These are phyloP conservation scores for Penicillium longicatenatum DNA, from an alignment of 495 filamentous ascomycete species.

Conservation along the genomic window DNA sequence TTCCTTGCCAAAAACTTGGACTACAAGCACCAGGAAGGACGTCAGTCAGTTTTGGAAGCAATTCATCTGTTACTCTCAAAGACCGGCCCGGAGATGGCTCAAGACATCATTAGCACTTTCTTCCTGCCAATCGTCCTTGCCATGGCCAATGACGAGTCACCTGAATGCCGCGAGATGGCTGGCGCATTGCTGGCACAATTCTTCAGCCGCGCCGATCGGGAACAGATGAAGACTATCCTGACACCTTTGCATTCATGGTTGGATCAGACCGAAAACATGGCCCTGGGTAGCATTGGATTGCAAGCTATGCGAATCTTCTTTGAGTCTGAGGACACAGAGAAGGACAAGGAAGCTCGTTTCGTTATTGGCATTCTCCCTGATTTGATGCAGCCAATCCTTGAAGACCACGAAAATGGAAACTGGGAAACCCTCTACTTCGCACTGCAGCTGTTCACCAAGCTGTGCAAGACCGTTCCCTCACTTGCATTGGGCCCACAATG, in stretches of 20 bases:
- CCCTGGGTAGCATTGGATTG: slow-evolving; percentile 70
- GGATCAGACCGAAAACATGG: slow-evolving; percentile 65
- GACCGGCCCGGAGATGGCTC: slow-evolving; percentile 73
- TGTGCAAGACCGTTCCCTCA: slow-evolving; percentile 66
- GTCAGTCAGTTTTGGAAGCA: slow-evolving; percentile 88
- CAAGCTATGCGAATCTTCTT: slow-evolving; percentile 84
- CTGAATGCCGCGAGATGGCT: slow-evolving; percentile 83
- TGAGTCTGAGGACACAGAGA: slow-evolving; percentile 63
- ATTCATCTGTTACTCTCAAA: slow-evolving; percentile 82
- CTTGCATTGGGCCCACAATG: slow-evolving; percentile 58
- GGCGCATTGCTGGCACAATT: slow-evolving; percentile 75
- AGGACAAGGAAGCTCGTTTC: slow-evolving; percentile 61
- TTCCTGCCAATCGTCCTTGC: slow-evolving; percentile 86
- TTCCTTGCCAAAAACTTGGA: slow-evolving; percentile 91
- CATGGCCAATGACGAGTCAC: slow-evolving; percentile 83
- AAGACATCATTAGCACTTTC: slow-evolving; percentile 77
- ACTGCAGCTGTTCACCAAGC: slow-evolving; percentile 65
- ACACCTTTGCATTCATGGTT: slow-evolving; percentile 75
- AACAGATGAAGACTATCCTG: slow-evolving; percentile 67
- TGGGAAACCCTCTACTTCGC: slow-evolving; percentile 81
- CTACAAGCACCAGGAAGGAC: slow-evolving; percentile 83
- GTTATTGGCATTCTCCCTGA: slow-evolving; percentile 45
- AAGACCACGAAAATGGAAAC: slow-evolving; percentile 54
- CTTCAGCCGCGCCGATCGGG: slow-evolving; percentile 76
- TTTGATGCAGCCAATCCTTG: slow-evolving; percentile 51